phyloP scores from a whole-genome alignment of 176 grass and related monocot genomes.

The Eleusine coracana region DNA sequence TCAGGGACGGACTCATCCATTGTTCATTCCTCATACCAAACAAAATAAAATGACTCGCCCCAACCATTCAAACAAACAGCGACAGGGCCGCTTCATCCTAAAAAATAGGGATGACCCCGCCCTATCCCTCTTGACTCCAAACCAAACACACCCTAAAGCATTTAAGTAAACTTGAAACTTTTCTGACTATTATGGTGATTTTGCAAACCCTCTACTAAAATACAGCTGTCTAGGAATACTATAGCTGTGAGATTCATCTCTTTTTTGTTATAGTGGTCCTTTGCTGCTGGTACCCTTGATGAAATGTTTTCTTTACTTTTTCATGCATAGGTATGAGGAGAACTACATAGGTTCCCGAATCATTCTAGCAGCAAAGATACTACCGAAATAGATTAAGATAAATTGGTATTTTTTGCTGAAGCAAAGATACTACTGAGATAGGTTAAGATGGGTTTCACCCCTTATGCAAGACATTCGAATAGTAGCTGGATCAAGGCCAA shows the following conservation, averaged over 20 bases:
- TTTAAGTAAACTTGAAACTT: too few species aligned
- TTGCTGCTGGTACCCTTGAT: background rate
- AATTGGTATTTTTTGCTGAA: slow-evolving; percentile 72
- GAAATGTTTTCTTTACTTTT: slow-evolving; percentile 14
- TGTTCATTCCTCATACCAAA: too few species aligned
- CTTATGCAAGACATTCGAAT: slow-evolving; percentile 77
- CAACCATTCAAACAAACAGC: too few species aligned
- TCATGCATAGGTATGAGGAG: slow-evolving; percentile 34
- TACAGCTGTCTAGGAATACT: slow-evolving; percentile 64
- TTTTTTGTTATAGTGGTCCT: too few species aligned
- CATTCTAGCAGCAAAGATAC: slow-evolving; percentile 60
- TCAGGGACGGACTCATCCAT: too few species aligned
- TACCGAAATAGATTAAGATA: slow-evolving; percentile 78
- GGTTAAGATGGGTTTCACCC: slow-evolving; percentile 21
- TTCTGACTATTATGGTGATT: slow-evolving; percentile 83
- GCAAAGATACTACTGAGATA: too few species aligned
- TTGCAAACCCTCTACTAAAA: slow-evolving; percentile 80
- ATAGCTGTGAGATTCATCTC: slow-evolving; percentile 55
- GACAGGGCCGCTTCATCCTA: too few species aligned
- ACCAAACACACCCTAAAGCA: too few species aligned
- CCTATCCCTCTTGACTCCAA: too few species aligned
- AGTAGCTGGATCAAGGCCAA: slow-evolving; percentile 59
- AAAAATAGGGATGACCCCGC: too few species aligned
- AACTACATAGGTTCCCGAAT: too few species aligned
- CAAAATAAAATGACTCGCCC: too few species aligned